Base-by-base conservation (phyloP, 805 yeast species). In the Candida sithepensis region DNA sequence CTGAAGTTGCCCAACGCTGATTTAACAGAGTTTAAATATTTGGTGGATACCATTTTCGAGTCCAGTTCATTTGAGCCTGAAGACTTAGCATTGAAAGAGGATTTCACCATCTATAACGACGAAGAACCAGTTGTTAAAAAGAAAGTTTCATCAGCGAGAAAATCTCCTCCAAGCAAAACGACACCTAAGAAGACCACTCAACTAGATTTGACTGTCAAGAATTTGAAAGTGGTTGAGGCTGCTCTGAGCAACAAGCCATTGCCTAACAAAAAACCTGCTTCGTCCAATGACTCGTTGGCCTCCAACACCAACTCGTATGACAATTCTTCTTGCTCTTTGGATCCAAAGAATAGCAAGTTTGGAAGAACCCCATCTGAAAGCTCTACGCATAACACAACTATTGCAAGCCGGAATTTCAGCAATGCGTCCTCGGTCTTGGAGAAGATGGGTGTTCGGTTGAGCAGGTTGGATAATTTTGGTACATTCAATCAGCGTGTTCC, bases 41-140 rank as follows among this genome's bases (percentile, higher is more conserved):
- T 65, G 44, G 61, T 65, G 18, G 64, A 63, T 39, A 59, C 66
- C 2, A 64, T 65, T 3, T 65, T 65, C 50, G 63, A 59, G 19
- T 24, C 39, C 14, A 24, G 23, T 14, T 33, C 28, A 9, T 30
- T 30, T 30, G 37, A 30, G 4, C 23, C 30, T 22, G 24, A 9
- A 13, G 41, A 23, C 7, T 23, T 39, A 13, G 13, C 22, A 16
- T 13, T 41, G 28, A 24, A 23, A 18, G n/a, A 20, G 12, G 28
- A 32, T 13, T 16, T 26, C 16, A 19, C 22, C 5, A 41, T 21
- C 13, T 18, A 26, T 12, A 3, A n/a, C 4, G 43, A 41, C 18
- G 30, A 40, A 14, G 40, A 24, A n/a, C 19, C 40, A 4, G 37
- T 14, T 26, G 39, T 10, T 21, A 24, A 24, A 8, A n/a, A 42